Evolutionary conservation across 108 stramenopile genomes (phyloP).

Genomic region (Skeletonema grethae): DNA sequence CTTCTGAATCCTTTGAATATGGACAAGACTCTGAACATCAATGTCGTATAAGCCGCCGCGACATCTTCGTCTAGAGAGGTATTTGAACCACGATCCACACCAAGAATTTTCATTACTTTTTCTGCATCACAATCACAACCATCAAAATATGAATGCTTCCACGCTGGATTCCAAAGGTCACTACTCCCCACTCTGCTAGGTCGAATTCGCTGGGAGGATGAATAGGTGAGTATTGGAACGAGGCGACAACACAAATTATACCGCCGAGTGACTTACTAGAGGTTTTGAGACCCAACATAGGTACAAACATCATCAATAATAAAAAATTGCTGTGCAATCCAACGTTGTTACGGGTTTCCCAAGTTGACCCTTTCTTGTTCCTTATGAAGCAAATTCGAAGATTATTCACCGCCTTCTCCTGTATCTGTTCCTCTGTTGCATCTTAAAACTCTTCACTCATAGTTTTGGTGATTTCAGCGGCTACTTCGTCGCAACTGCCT

Average conservation of each 20-base stretch:
- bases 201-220: no score
- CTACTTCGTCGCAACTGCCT: no score
- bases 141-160: neutral
- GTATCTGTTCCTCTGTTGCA: conserved; percentile 31
- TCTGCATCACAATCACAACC: neutral
- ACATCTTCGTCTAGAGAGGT: neutral
- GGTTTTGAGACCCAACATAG: conserved; percentile 56
- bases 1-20: neutral
- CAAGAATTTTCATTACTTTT: neutral
- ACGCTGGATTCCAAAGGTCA: conserved; percentile 43
- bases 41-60: neutral
- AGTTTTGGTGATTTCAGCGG: no score
- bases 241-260: no score
- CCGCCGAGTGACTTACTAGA: conserved; percentile 25
- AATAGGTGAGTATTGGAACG: no score
- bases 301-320: conserved; percentile 52
- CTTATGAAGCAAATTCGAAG: conserved; percentile 48
- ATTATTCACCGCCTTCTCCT: conserved; percentile 37
- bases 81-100: neutral
- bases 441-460: conserved; percentile 30
- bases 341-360: conserved; percentile 2
- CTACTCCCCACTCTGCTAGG: conserved; percentile 60
- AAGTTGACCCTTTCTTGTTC: conserved; percentile 26
- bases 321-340: conserved; percentile 34
- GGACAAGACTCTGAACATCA: no score